phyloP scores from a whole-genome alignment of 352 stramenopile species.

The Phytopythium cucurbitacearum region DNA sequence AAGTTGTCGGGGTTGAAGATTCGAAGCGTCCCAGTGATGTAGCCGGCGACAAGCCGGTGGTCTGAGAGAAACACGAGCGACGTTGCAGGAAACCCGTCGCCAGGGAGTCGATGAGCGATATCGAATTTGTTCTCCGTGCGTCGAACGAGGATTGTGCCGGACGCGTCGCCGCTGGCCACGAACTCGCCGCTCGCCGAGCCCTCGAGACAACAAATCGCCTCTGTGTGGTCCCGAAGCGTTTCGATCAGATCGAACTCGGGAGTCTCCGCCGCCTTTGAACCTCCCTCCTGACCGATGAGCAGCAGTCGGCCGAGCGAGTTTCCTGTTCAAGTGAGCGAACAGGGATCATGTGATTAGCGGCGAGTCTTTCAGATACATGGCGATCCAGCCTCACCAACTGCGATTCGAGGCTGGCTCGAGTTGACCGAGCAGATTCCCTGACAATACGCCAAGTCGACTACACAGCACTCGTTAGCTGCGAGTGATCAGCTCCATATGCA shows the following conservation, averaged over 20 bases:
- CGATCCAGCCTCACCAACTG: slow-evolving; percentile 31
- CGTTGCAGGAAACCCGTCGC: slow-evolving; percentile 38
- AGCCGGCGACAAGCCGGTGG: slow-evolving; percentile 52
- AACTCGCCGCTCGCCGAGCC: slow-evolving; percentile 27
- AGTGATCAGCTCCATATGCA: background rate
- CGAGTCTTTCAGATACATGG: background rate
- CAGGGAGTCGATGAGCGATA: slow-evolving; percentile 52
- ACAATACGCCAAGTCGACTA: slow-evolving; percentile 50
- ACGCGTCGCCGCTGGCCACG: slow-evolving; percentile 57
- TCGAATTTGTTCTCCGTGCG: slow-evolving; percentile 53
- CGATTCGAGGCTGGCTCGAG: slow-evolving; percentile 34
- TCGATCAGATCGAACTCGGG: slow-evolving; percentile 60
- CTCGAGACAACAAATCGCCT: slow-evolving; percentile 59
- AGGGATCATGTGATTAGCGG: background rate
- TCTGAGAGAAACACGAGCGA: slow-evolving; percentile 50
- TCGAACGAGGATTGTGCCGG: slow-evolving; percentile 49
- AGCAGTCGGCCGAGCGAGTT: slow-evolving; percentile 58
- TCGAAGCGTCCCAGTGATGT: slow-evolving; percentile 51
- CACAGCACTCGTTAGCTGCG: background rate
- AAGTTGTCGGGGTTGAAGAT: slow-evolving; percentile 50
- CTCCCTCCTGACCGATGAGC: slow-evolving; percentile 47
- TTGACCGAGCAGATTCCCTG: slow-evolving; percentile 57
- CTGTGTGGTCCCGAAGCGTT: slow-evolving; percentile 48
- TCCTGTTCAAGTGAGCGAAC: slow-evolving; percentile 13
- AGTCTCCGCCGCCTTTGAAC: slow-evolving; percentile 33